These are phyloP conservation scores for Alternaria solani DNA, from an alignment of 2,329 filamentous ascomycete genomes.

Conservation along the genomic window DNA sequence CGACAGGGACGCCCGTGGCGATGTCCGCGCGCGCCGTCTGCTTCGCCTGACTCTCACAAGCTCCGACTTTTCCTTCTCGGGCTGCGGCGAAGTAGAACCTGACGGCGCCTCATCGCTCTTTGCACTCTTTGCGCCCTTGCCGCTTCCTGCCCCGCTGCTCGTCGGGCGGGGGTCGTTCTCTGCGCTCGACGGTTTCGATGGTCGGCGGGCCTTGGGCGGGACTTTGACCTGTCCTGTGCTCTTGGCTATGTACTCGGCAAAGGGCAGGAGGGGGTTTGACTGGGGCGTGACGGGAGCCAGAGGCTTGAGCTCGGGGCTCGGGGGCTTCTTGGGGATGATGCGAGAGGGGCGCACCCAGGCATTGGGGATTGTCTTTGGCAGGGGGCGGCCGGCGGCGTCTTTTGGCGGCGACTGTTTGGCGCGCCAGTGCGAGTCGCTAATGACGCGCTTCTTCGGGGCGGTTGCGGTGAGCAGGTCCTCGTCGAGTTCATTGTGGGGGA, in stretches of 20 bases:
- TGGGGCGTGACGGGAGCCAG: conserved; percentile 19
- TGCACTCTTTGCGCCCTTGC: conserved; percentile 29
- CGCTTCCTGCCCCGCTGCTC: conserved; percentile 46
- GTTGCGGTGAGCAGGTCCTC: conserved; percentile 60
- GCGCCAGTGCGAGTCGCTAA: conserved; percentile 90
- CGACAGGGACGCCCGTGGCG: conserved; percentile 43
- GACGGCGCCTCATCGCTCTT: conserved; percentile 31
- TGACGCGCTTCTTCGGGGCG: conserved; percentile 87
- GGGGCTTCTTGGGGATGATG: conserved; percentile 31
- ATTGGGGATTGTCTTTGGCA: conserved; percentile 48
- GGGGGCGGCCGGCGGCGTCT: conserved; percentile 34
- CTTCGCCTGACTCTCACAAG: conserved; percentile 42
- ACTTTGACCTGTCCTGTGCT: conserved; percentile 37
- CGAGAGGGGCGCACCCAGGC: conserved; percentile 51
- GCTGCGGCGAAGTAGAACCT: conserved; percentile 31
- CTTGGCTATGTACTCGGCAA: conserved; percentile 39
- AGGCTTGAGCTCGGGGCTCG: conserved; percentile 18
- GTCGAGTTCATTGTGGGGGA: conserved; percentile 51
- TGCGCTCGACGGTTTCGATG: conserved; percentile 41
- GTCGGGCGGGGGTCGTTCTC: conserved; percentile 44
- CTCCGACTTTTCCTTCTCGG: conserved; percentile 30
- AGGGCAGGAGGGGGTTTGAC: conserved; percentile 27
- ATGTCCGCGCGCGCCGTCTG: conserved; percentile 39
- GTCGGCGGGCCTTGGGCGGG: conserved; percentile 34
- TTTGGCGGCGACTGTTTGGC: conserved; percentile 60